Evolutionary conservation across 1,139 yeast genomes (phyloP).

Genomic region (Candida freyschussii): DNA sequence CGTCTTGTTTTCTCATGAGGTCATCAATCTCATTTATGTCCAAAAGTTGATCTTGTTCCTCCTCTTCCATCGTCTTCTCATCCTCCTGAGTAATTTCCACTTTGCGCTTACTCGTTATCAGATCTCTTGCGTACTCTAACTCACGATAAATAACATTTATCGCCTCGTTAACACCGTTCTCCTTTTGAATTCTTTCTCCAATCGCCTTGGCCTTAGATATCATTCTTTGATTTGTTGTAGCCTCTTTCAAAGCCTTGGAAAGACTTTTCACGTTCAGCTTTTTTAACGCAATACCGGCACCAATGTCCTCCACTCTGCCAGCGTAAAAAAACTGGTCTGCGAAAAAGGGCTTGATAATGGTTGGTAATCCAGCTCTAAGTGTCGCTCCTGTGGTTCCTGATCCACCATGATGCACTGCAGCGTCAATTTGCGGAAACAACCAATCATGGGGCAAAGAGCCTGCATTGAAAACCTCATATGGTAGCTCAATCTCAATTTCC

Average conservation of each 20-base stretch:
- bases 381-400: slow-evolving; percentile 97
- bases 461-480: slow-evolving; percentile 60
- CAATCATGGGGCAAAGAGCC: slow-evolving; percentile 90
- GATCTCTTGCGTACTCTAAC: slow-evolving; percentile 66
- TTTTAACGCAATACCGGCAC: slow-evolving; percentile 73
- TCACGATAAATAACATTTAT: slow-evolving; percentile 73
- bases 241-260: slow-evolving; percentile 62
- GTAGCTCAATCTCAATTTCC: slow-evolving; percentile 54
- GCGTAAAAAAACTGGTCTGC: slow-evolving; percentile 97
- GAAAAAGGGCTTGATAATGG: slow-evolving; percentile 88
- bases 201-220: slow-evolving; percentile 59
- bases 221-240: slow-evolving; percentile 61
- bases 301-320: slow-evolving; percentile 77
- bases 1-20: slow-evolving; percentile 2
- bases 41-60: slow-evolving; percentile 6
- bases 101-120: slow-evolving; percentile 33
- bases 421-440: slow-evolving; percentile 85
- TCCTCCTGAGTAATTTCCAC: slow-evolving; percentile 8
- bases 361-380: slow-evolving; percentile 79
- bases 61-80: slow-evolving; percentile 9
- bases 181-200: slow-evolving; percentile 58
- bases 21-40: slow-evolving; percentile 7
- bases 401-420: slow-evolving; percentile 97
- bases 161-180: slow-evolving; percentile 77
- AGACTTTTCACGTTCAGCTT: slow-evolving; percentile 62